Base-by-base conservation (phyloP, 2,329 filamentous ascomycete species). In the Colletotrichum acutatum region DNA sequence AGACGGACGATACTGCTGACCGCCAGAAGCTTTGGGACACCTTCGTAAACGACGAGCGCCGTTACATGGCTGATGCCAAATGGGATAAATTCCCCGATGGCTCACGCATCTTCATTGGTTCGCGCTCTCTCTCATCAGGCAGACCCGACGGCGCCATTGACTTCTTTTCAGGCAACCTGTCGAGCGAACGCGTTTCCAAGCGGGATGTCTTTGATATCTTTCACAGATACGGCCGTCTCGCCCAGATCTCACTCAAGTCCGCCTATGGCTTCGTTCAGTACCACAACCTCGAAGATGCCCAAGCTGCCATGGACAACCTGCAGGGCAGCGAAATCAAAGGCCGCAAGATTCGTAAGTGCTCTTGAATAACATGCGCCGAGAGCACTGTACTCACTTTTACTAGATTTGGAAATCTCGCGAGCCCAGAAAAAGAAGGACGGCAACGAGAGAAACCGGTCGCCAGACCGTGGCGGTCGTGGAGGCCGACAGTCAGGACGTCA, bases 181-280 rank as follows among this genome's bases (percentile, higher is more conserved):
- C 95, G 1, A 96, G 94, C 66, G 96, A 98, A 81, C 92, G 95
- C 79, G 95, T 98, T 16, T 97, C 94, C 7, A 98, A 98, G 83
- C 91, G 93, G 76, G 95, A 98, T 82, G 91, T 98, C 9, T 98
- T 98, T 83, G 93, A 97, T 79, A 88, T 96, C 22, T 98, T 99
- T 80, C 91, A 95, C 79, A 89, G 88, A 70, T 95, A 95, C 80
- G 97, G 97, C 66, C 92, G 92, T 74, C 86, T 99, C 59, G 96
- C 95, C 2, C 97, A 99, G 81, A 97, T 98, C 73, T 97, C 95
- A 0, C 94, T 98, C 77, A 98, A 98, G 82, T 95, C 97, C 76
- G 95, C 95, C 1, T 98, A 98, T 82, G 97, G 97, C 1, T 99
- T 98, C 80, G 95, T 98, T 46, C 97, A 98, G 80, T 99, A 97